Conservation (phyloP, 192 early-diverging fungal species). For the Borealophlyctis nickersoniae region DNA sequence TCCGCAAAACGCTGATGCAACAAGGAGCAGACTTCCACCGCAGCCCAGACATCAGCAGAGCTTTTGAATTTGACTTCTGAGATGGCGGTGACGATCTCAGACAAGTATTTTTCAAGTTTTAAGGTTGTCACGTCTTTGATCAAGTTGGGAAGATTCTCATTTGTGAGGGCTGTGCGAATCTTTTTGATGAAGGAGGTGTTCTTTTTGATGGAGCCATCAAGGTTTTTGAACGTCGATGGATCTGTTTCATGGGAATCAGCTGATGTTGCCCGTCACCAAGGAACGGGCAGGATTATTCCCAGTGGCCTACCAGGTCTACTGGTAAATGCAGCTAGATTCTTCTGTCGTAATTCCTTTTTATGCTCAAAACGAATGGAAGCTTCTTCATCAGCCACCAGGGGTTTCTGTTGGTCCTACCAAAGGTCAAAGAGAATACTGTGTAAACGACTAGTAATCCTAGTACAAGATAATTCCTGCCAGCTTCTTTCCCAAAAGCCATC, state of each 20-base stretch:
- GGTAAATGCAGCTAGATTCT: conserved; percentile 11
- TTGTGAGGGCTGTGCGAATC: conserved; percentile 66
- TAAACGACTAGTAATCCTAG: too few relatives aligned
- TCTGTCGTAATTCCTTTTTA: conserved; percentile 14
- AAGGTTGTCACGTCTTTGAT: conserved; percentile 71
- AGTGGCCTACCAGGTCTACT: conserved; percentile 6
- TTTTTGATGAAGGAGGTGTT: conserved; percentile 95
- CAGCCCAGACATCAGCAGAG: conserved; percentile 71
- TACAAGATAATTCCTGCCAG: too few relatives aligned
- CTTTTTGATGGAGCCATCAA: conserved; percentile 97
- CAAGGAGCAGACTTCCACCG: conserved; percentile 74
- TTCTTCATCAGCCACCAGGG: conserved; percentile 2
- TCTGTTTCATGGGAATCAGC: not conserved
- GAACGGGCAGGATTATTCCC: too few relatives aligned
- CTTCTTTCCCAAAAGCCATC: too few relatives aligned
- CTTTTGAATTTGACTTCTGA: conserved; percentile 71
- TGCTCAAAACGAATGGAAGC: conserved; percentile 3
- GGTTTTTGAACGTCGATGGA: conserved; percentile 34
- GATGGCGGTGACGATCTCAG: conserved; percentile 83
- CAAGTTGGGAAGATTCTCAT: conserved; percentile 58
- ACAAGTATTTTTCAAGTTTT: conserved; percentile 95
- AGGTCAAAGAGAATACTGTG: too few relatives aligned
- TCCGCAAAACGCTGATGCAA: conserved; percentile 88
- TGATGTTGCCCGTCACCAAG: not conserved
- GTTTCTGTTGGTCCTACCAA: not conserved